Evolutionary conservation across 768 basidiomycete genomes (phyloP).

Genomic region (Mycena capillaripes): DNA sequence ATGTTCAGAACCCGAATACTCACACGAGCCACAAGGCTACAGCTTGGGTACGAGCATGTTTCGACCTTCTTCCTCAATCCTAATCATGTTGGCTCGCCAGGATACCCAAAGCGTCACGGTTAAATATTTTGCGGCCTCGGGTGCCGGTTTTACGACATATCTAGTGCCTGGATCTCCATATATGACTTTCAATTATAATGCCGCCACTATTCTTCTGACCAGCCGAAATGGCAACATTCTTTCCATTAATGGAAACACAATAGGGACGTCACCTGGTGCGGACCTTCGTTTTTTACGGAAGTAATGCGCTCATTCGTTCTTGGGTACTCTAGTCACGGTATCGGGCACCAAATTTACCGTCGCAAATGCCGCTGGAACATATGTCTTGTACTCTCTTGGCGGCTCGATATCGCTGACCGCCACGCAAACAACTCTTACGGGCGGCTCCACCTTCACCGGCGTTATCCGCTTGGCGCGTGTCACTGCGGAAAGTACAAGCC

Average conservation of each 20-base stretch:
- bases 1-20: constrained; percentile 47
- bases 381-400: constrained; percentile 49
- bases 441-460: constrained; percentile 44
- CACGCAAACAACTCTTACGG: constrained; percentile 39
- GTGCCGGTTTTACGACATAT: constrained; percentile 47
- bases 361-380: constrained; percentile 46
- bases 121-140: constrained; percentile 50
- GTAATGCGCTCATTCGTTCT: background rate
- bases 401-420: constrained; percentile 47
- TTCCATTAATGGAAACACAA: constrained; percentile 43
- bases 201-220: constrained; percentile 48
- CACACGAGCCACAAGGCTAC: constrained; percentile 49
- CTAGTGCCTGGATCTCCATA: constrained; percentile 52
- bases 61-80: background rate
- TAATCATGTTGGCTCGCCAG: constrained; percentile 28
- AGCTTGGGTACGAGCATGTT: constrained; percentile 43
- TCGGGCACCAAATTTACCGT: constrained; percentile 47
- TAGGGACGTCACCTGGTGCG: constrained; percentile 41
- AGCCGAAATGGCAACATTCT: constrained; percentile 47
- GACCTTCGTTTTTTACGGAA: background rate
- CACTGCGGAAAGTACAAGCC: constrained; percentile 43
- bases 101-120: constrained; percentile 51
- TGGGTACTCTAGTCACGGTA: constrained; percentile 36
- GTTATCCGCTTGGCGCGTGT: constrained; percentile 45
- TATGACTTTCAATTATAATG: constrained; percentile 48